Base-by-base conservation (phyloP, 1,139 yeast genomes). In the Pichia sp. region DNA sequence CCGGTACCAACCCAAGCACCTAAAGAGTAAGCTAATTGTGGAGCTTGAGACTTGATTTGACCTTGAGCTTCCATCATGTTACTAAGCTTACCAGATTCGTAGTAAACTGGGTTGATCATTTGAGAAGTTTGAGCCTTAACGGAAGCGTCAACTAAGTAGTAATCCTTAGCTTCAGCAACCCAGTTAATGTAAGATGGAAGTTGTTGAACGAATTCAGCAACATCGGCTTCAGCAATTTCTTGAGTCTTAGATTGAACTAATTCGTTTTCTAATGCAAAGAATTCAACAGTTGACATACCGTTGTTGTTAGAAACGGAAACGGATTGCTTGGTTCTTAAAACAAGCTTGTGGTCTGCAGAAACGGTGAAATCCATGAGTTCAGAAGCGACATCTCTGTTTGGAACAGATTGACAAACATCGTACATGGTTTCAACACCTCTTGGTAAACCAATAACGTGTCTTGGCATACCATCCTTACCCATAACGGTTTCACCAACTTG, bases 381-480 rank as follows among this genome's bases (percentile, higher is more conserved):
- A 10, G 46, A 34, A 32, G 44, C 45, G 40, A 51, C 48, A 36
- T 66, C 58, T 31, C 36, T 39, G 12, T 39, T 17, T 27, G 24
- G 24, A 31, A 34, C 18, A 28, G 47, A 53, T 43, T 70, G 68
- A n/a, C 50, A 37, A 37, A 72, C 63, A 27, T 65, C 55, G 53
- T 66, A 72, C 76, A 72, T 71, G 19, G 59, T 54, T 41, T 68
- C 72, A 31, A 46, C 48, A 52, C 76, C 76, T 56, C 74, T 66
- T 55, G 76, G 76, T 46, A 70, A 59, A 37, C 58, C 71, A 46
- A 70, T 64, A 42, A 72, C 76, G n/a, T 51, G 45, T 59, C 76
- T 64, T 47, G 72, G 66, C 15, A 43, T 42, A 56, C 76, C 76
- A 54, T 72, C 76, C 51, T 66, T 63, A 62, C 76, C 76, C 69